phyloP scores from a whole-genome alignment of 306 rosid species.

The Senna tora region DNA sequence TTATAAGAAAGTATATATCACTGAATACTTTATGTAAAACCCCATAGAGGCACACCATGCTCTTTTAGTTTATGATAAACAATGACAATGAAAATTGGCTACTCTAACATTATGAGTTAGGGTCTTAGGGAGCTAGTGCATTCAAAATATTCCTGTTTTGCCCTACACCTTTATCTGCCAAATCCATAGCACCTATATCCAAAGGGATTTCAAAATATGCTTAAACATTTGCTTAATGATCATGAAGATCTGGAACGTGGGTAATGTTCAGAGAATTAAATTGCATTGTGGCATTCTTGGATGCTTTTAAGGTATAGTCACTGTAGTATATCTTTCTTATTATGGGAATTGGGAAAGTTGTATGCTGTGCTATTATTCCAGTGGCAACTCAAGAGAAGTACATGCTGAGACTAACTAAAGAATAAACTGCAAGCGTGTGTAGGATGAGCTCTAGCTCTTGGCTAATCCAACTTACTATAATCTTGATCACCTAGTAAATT shows the following conservation, averaged over 20 bases:
- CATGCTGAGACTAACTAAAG: slow-evolving; percentile 13
- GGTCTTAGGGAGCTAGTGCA: too few species aligned
- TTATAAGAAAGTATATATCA: background rate
- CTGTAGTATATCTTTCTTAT: slow-evolving; percentile 16
- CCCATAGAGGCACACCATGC: background rate
- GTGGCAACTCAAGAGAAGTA: slow-evolving; percentile 23
- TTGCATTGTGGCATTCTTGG: background rate
- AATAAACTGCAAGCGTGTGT: slow-evolving; percentile 26
- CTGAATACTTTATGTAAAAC: background rate
- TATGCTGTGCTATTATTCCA: slow-evolving; percentile 24
- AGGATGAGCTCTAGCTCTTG: slow-evolving; percentile 29
- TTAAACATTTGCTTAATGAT: background rate
- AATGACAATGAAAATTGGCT: background rate
- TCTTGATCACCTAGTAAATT: slow-evolving; percentile 23
- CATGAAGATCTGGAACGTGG: slow-evolving; percentile 20
- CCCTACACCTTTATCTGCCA: background rate
- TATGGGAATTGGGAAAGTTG: slow-evolving; percentile 20
- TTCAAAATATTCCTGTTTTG: background rate
- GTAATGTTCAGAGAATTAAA: slow-evolving; percentile 2
- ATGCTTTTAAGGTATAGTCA: slow-evolving; percentile 23
- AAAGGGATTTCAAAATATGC: background rate
- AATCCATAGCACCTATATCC: background rate
- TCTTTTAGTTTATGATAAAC: background rate
- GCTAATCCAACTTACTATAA: slow-evolving; percentile 26
- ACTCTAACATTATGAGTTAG: background rate